phyloP scores from a whole-genome alignment of 441 rosid genomes.

The Aleurites moluccanus region DNA sequence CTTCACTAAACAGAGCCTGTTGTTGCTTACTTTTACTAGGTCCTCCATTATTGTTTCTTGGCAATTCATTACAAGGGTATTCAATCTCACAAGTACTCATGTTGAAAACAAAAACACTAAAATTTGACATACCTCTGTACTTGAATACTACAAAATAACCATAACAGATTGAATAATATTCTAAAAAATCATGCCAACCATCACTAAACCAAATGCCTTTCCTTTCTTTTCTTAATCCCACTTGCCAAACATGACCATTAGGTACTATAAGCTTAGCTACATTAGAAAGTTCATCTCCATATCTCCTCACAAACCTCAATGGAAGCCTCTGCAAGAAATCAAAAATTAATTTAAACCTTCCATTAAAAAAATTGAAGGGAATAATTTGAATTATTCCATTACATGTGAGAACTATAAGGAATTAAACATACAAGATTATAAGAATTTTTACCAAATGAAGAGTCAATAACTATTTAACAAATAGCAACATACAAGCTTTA shows the following conservation, averaged over 20 bases:
- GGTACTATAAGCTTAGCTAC: slow-evolving; percentile 4
- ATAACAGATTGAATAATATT: slow-evolving; percentile 19
- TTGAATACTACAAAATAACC: slow-evolving; percentile 25
- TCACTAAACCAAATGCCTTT: slow-evolving; percentile 10
- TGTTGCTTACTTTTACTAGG: no score
- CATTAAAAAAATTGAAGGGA: no score
- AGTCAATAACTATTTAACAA: no score
- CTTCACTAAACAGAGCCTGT: no score
- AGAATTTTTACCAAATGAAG: no score
- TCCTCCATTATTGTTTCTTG: no score
- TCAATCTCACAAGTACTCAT: slow-evolving; percentile 17
- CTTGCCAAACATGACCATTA: slow-evolving; percentile 10
- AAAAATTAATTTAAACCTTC: no score
- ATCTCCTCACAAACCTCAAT: slow-evolving; percentile 21
- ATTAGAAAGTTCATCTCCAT: slow-evolving; percentile 21
- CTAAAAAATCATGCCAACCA: slow-evolving; percentile 29
- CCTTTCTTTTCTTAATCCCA: not conserved
- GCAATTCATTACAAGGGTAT: not conserved
- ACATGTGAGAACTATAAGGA: no score
- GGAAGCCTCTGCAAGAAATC: slow-evolving; percentile 23
- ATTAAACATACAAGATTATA: no score
- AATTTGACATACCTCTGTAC: slow-evolving; percentile 21
- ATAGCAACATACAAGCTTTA: no score
- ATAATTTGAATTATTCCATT: no score
- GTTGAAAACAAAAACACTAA: slow-evolving; percentile 14